phyloP scores from a whole-genome alignment of 495 filamentous ascomycete genomes.

The Xylaria venustula region DNA sequence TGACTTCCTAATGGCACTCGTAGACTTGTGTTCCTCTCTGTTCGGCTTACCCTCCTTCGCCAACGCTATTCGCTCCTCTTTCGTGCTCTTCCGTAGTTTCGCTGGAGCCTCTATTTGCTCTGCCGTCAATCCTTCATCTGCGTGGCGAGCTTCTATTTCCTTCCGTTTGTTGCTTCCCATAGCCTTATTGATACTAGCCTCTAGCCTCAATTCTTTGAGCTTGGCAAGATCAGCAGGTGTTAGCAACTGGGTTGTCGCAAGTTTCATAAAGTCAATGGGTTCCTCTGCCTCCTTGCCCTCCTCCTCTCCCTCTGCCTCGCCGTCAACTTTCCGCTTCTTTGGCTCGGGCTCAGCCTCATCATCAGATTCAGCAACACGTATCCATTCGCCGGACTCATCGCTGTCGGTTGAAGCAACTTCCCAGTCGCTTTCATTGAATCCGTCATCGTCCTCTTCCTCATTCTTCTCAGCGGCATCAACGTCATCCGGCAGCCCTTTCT shows the following conservation, averaged over 20 bases:
- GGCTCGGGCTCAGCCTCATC: constrained; percentile 59
- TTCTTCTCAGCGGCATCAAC: constrained; percentile 33
- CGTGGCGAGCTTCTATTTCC: constrained; percentile 58
- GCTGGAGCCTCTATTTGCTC: constrained; percentile 80
- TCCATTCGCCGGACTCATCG: constrained; percentile 84
- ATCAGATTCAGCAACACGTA: constrained; percentile 83
- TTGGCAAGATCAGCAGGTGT: constrained; percentile 92
- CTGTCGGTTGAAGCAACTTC: constrained; percentile 78
- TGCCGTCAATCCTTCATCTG: constrained; percentile 81
- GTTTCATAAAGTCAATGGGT: constrained; percentile 54
- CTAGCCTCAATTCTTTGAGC: constrained; percentile 77
- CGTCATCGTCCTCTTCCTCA: constrained; percentile 55
- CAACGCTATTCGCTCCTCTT: constrained; percentile 77
- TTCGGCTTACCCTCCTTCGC: constrained; percentile 73
- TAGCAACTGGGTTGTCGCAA: constrained; percentile 84
- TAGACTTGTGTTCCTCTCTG: constrained; percentile 74
- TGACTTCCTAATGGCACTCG: constrained; percentile 74
- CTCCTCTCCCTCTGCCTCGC: constrained; percentile 35
- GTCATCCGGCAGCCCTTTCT: constrained; percentile 57
- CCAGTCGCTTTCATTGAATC: constrained; percentile 77
- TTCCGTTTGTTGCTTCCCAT: constrained; percentile 49
- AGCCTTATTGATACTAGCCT: constrained; percentile 66
- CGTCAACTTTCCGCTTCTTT: constrained; percentile 58
- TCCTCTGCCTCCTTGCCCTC: constrained; percentile 37
- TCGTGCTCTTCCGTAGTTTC: constrained; percentile 66